Base-by-base conservation (phyloP, 164 flowering plant species). In the Vitis labrusca region DNA sequence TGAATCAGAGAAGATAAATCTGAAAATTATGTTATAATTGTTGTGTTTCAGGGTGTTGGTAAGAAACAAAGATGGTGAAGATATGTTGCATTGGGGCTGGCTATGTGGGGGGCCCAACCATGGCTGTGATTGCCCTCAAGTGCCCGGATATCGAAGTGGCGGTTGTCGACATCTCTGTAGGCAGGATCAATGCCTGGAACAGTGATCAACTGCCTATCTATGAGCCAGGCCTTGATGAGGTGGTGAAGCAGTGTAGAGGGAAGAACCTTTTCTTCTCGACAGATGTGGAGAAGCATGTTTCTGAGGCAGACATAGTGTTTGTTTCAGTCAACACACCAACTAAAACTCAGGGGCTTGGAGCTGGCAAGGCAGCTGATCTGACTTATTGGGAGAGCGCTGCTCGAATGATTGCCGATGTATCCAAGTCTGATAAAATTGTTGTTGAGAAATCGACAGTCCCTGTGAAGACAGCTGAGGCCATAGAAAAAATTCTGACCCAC, bases 341-440 rank as follows among this genome's bases (percentile, higher is more conserved):
- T 48, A 89, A 89, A 69, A 86, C 90, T 7, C 85, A 73, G 52
- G 89, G 93, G 9, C 87, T 88, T 60, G 92, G 92, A 13, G 89
- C 88, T 54, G 91, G 91, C 53, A 84, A 84, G 68, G 91, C 86
- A 4, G 85, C 86, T 29, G 88, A 88, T 70, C 76, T 88, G 69
- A 86, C 89, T 27, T 86, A 88, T 62, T 88, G 89, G 91, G 89
- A 88, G 75, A 88, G 89, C 68, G 91, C 88, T 52, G 89, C 91
- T 37, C 80, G 89, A 5, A 83, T 86, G 92, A 88, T 88, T 52
- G 92, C 87, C 19, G 92, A 88, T 80, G 89, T 86, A 0, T 83
- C 91, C 7, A 85, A 85, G 64, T 84, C 89, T 10, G 75, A 81
- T 73, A 88, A 85, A 64, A 88, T 88, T 61, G 89, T 88, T 9